phyloP scores from a whole-genome alignment of 2,329 filamentous ascomycete species.

The Rutstroemia sydowiana region DNA sequence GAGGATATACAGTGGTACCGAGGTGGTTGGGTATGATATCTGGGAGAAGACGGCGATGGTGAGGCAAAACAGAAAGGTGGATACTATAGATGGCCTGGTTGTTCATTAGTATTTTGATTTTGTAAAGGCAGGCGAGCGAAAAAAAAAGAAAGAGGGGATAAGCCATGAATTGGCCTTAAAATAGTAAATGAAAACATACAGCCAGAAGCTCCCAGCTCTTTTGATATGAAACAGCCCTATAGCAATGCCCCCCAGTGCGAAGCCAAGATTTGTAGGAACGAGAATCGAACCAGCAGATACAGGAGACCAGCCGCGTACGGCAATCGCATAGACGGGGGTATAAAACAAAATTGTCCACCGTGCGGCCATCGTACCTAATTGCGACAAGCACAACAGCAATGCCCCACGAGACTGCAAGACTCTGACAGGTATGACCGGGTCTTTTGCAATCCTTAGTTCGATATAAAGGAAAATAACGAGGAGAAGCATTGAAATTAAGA shows the following conservation, averaged over 20 bases:
- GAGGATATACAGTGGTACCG: conserved; percentile 47
- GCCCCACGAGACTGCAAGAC: conserved; percentile 64
- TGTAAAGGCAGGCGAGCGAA: no score
- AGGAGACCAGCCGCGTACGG: conserved; percentile 62
- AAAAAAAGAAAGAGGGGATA: no score
- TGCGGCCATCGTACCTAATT: conserved; percentile 71
- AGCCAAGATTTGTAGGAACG: conserved; percentile 75
- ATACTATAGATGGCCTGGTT: conserved; percentile 45
- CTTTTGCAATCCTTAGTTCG: conserved; percentile 54
- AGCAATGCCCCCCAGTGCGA: conserved; percentile 64
- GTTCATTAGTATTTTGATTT: conserved; percentile 5
- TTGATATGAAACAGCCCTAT: conserved; percentile 72
- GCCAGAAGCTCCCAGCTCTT: conserved; percentile 65
- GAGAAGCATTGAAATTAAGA: conserved; percentile 49
- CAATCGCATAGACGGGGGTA: conserved; percentile 70
- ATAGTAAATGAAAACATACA: conserved; percentile 29
- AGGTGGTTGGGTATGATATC: conserved; percentile 45
- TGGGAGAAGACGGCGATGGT: conserved; percentile 50
- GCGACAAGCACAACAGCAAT: conserved; percentile 65
- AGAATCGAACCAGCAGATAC: conserved; percentile 68
- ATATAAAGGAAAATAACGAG: conserved; percentile 51
- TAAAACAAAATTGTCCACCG: conserved; percentile 80
- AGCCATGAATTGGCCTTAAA: not conserved
- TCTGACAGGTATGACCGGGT: conserved; percentile 68
- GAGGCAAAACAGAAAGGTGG: conserved; percentile 54